phyloP scores from a whole-genome alignment of 257 asterid genomes.

The Haberlea rhodopensis region DNA sequence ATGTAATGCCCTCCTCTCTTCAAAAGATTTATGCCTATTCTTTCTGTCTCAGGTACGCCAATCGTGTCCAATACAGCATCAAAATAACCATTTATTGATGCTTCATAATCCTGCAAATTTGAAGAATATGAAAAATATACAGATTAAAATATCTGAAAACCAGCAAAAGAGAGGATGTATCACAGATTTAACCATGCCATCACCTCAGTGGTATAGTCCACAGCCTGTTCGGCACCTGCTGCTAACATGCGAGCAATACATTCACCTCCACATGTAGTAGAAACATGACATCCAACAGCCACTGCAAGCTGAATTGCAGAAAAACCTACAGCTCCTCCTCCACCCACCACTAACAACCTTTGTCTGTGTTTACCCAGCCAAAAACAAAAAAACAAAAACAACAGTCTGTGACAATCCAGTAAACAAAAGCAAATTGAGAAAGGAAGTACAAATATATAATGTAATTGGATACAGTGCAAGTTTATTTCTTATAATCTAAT shows the following conservation, averaged over 20 bases:
- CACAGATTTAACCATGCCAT: slow-evolving; percentile 19
- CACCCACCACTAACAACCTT: slow-evolving; percentile 82
- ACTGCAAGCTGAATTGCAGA: slow-evolving; percentile 94
- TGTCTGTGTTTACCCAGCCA: no score
- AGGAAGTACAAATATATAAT: slow-evolving; percentile 4
- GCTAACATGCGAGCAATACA: slow-evolving; percentile 65
- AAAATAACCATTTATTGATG: slow-evolving; percentile 69
- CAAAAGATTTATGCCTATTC: slow-evolving; percentile 62
- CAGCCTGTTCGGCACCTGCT: slow-evolving; percentile 93
- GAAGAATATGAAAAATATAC: slow-evolving; percentile 8
- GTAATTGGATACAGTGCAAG: slow-evolving; percentile 1
- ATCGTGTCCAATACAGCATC: slow-evolving; percentile 95
- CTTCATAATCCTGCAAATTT: slow-evolving; percentile 61
- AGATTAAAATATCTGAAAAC: slow-evolving; percentile 5
- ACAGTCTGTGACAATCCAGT: slow-evolving; percentile 29
- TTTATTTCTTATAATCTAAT: slow-evolving; percentile 3
- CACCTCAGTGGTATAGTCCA: slow-evolving; percentile 80
- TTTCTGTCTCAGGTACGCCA: slow-evolving; percentile 86
- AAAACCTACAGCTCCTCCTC: slow-evolving; percentile 99
- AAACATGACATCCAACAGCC: slow-evolving; percentile 86
- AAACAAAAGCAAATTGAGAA: slow-evolving; percentile 26
- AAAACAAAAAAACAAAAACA: no score
- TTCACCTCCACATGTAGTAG: slow-evolving; percentile 81
- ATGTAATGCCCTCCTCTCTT: slow-evolving; percentile 95
- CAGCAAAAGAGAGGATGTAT: background rate